These are phyloP conservation scores for Daedalea quercina DNA, from an alignment of 768 basidiomycete genomes.

Conservation along the genomic window DNA sequence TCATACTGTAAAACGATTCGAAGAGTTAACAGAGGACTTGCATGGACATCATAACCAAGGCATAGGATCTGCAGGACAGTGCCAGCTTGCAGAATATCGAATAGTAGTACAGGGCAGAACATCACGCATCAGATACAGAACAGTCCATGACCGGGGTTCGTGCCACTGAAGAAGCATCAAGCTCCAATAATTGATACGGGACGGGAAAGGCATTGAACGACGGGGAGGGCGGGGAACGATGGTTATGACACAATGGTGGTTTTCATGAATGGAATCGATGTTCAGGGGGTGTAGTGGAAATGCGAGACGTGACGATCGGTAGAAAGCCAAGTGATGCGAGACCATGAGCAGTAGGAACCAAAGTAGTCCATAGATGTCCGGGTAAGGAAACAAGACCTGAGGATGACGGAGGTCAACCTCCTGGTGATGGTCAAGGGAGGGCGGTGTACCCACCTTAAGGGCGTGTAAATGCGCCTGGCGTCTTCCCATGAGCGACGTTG, in stretches of 20 bases:
- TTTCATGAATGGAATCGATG: not conserved
- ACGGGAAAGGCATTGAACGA: not conserved
- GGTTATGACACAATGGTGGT: not conserved
- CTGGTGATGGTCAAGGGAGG: not conserved
- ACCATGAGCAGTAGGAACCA: not conserved
- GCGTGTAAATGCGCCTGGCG: not conserved
- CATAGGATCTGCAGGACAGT: slow-evolving; percentile 1
- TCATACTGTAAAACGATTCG: too few species aligned
- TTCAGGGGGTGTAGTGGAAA: not conserved
- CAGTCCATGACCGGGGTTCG: slow-evolving; percentile 1
- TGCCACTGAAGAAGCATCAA: slow-evolving; percentile 2
- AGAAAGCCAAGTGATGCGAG: not conserved
- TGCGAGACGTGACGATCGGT: not conserved
- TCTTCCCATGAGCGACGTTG: not conserved
- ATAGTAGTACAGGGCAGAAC: not conserved
- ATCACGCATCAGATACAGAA: not conserved
- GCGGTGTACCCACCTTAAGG: not conserved
- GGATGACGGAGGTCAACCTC: not conserved
- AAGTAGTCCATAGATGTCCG: not conserved
- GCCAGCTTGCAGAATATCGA: not conserved
- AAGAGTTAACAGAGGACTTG: too few species aligned
- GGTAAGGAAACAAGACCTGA: not conserved
- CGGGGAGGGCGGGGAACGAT: not conserved
- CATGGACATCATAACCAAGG: slow-evolving; percentile 5
- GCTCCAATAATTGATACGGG: slow-evolving; percentile 3